A percentile compares a stretch with the other conserved stretches of the same genome.
Evolutionary conservation across 1,284 basidiomycete genomes (phyloP).

Genomic region (Neonothopanus nambi): DNA sequence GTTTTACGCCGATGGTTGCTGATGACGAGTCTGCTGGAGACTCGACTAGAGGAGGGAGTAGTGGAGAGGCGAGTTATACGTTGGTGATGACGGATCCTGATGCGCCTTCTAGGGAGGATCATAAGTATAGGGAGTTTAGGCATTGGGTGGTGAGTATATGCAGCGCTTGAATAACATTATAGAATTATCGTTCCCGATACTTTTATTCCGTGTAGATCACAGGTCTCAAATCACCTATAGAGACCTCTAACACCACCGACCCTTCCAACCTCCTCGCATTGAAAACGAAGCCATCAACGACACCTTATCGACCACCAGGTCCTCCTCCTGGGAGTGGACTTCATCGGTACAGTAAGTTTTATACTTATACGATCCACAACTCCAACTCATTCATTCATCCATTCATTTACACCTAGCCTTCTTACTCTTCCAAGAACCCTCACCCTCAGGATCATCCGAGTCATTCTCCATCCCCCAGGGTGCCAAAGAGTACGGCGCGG

Average conservation of each 20-base stretch:
- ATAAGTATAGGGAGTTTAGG: conserved; percentile 57
- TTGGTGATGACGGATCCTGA: conserved; percentile 67
- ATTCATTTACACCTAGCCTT: conserved; percentile 41
- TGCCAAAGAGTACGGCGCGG: conserved; percentile 47
- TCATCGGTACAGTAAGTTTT: conserved; percentile 56
- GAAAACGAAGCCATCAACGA: conserved; percentile 48
- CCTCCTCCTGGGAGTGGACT: conserved; percentile 56
- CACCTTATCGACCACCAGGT: conserved; percentile 59
- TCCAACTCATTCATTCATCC: not conserved
- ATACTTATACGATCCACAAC: not conserved
- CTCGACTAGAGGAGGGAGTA: conserved; percentile 15
- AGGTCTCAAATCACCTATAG: conserved; percentile 49
- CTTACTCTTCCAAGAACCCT: conserved; percentile 62
- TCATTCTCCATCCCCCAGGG: conserved; percentile 42
- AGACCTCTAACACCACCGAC: conserved; percentile 30
- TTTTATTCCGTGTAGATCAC: conserved; percentile 42
- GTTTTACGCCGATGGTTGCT: conserved; percentile 46
- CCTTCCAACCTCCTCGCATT: conserved; percentile 38
- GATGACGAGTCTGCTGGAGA: conserved; percentile 30
- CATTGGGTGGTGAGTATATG: conserved; percentile 63
- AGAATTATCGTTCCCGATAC: no score
- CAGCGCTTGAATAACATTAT: no score
- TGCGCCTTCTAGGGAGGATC: conserved; percentile 57
- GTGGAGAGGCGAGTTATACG: conserved; percentile 50
- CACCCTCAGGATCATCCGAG: conserved; percentile 17